Percentiles rank a stretch among this genome's conserved stretches.
Evolutionary conservation across 129 eudicot species (phyloP).

Genomic region (Flaveria brownii): DNA sequence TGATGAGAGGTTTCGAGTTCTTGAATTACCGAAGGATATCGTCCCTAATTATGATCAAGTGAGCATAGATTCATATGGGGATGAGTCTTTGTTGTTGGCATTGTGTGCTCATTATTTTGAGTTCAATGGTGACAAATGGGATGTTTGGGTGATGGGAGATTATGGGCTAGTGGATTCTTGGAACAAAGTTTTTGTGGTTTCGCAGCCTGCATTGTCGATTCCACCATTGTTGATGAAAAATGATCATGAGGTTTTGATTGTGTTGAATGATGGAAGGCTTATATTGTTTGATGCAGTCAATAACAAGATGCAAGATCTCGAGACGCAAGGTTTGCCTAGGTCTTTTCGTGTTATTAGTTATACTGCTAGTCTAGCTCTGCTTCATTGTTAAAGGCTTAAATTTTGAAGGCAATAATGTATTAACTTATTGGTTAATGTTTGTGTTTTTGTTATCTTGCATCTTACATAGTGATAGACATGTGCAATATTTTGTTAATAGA

Average conservation of each 20-base stretch:
- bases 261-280: slow-evolving; percentile 34
- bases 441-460: slow-evolving; percentile 4
- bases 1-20: slow-evolving; percentile 34
- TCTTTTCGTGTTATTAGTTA: slow-evolving; percentile 33
- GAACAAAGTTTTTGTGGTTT: slow-evolving; percentile 34
- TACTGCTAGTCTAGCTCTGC: slow-evolving; percentile 45
- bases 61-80: slow-evolving; percentile 28
- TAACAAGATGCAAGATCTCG: slow-evolving; percentile 30
- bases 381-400: slow-evolving; percentile 27
- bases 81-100: slow-evolving; percentile 29
- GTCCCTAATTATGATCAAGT: slow-evolving; percentile 14
- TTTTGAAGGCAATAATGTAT: slow-evolving; percentile 1
- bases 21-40: slow-evolving; percentile 37
- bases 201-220: slow-evolving; percentile 13
- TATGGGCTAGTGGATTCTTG: slow-evolving; percentile 49
- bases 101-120: slow-evolving; percentile 32
- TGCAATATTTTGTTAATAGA: not conserved
- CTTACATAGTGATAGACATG: not conserved
- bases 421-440: not conserved
- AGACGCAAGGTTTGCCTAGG: slow-evolving; percentile 32
- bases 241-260: slow-evolving; percentile 36
- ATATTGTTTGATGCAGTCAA: slow-evolving; percentile 32
- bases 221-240: slow-evolving; percentile 38
- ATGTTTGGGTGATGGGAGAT: slow-evolving; percentile 46
- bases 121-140: slow-evolving; percentile 37